Conservation (phyloP, 2,329 filamentous ascomycete species). For the Apiospora hydei region DNA sequence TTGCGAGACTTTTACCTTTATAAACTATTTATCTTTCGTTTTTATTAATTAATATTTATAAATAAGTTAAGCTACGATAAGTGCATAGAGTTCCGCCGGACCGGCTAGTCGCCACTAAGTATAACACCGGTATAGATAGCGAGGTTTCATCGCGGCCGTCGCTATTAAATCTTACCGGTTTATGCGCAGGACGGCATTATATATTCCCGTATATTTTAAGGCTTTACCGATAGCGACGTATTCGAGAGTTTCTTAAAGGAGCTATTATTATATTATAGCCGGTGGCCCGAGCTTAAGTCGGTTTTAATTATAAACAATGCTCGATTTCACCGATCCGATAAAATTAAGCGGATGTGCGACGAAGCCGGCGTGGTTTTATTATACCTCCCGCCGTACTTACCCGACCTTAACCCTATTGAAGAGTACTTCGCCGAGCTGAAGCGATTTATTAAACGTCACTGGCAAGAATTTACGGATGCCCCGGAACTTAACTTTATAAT, state of each 20-base stretch:
- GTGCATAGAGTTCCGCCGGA: slow-evolving; percentile 41
- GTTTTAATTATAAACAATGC: slow-evolving; percentile 43
- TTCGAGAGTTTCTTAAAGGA: slow-evolving; percentile 40
- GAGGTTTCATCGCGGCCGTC: slow-evolving; percentile 28
- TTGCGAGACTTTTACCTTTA: slow-evolving; percentile 4
- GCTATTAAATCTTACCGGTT: slow-evolving; percentile 35
- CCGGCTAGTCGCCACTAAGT: slow-evolving; percentile 41
- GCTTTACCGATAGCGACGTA: slow-evolving; percentile 34
- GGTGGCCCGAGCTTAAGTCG: slow-evolving; percentile 40
- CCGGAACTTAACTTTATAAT: slow-evolving; percentile 32
- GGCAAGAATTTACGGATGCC: slow-evolving; percentile 18
- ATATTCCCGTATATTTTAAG: slow-evolving; percentile 33
- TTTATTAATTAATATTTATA: slow-evolving; percentile 41
- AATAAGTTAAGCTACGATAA: slow-evolving; percentile 45
- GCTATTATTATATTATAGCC: slow-evolving; percentile 38
- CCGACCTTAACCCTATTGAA: slow-evolving; percentile 27
- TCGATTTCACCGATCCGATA: slow-evolving; percentile 37
- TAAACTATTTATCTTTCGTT: slow-evolving; percentile 31
- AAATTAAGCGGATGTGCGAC: slow-evolving; percentile 35
- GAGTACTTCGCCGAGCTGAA: slow-evolving; percentile 29
- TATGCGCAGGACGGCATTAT: slow-evolving; percentile 36
- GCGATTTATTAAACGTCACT: slow-evolving; percentile 25
- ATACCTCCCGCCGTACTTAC: slow-evolving; percentile 27
- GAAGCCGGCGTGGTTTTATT: slow-evolving; percentile 30
- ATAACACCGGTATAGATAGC: slow-evolving; percentile 34